phyloP scores from a whole-genome alignment of 2,329 filamentous ascomycete species.

The Penicillium sp. region DNA sequence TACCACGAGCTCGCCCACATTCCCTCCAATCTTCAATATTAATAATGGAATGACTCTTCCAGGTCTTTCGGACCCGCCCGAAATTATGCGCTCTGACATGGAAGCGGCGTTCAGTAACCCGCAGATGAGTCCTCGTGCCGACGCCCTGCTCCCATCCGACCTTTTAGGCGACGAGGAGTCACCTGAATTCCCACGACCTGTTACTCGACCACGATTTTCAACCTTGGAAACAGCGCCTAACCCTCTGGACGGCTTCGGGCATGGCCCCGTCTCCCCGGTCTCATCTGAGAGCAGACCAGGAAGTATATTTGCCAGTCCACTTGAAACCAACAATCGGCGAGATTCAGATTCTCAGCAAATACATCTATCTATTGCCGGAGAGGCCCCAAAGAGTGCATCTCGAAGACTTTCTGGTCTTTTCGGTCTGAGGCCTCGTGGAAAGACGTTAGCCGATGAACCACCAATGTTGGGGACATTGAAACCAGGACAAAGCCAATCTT shows the following conservation, averaged over 20 bases:
- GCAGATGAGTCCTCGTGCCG: conserved; percentile 67
- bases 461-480: conserved; percentile 63
- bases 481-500: conserved; percentile 65
- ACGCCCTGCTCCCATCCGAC: conserved; percentile 64
- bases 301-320: conserved; percentile 53
- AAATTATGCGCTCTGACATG: conserved; percentile 52
- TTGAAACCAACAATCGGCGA: conserved; percentile 45
- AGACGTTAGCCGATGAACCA: conserved; percentile 63
- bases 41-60: conserved; percentile 66
- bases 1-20: conserved; percentile 57
- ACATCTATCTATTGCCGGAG: conserved; percentile 35
- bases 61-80: conserved; percentile 44
- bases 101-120: conserved; percentile 61
- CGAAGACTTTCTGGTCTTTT: conserved; percentile 63
- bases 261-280: conserved; percentile 48
- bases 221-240: conserved; percentile 34
- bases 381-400: conserved; percentile 49
- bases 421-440: conserved; percentile 62
- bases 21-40: conserved; percentile 61
- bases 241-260: conserved; percentile 38
- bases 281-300: conserved; percentile 50
- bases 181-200: conserved; percentile 37
- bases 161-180: conserved; percentile 61
- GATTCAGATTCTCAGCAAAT: conserved; percentile 42
- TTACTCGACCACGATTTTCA: conserved; percentile 34